A percentile compares a stretch with the other conserved stretches of the same genome.
These are phyloP conservation scores for Vinca minor DNA, from an alignment of 257 asterid genomes.

Conservation along the genomic window DNA sequence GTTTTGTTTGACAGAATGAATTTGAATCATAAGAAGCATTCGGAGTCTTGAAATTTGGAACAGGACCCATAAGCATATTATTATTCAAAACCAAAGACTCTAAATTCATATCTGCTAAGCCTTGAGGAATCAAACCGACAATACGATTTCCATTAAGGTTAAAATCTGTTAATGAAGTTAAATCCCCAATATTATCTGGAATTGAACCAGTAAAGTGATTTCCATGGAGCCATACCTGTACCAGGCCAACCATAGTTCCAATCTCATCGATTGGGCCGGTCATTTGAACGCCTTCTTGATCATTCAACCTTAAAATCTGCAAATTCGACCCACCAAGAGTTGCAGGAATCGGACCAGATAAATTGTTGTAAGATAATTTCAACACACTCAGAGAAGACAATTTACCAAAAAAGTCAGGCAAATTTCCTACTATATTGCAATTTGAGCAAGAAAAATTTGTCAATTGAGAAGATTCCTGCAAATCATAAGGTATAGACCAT, in stretches of 20 bases:
- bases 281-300: constrained; percentile 56
- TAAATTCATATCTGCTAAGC: constrained; percentile 47
- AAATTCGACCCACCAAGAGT: constrained; percentile 47
- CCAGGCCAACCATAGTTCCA: constrained; percentile 46
- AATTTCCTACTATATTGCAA: constrained; percentile 56
- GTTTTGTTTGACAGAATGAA: constrained; percentile 48
- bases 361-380: constrained; percentile 43
- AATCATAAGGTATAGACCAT: constrained; percentile 52
- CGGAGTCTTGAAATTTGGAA: constrained; percentile 51
- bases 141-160: constrained; percentile 51
- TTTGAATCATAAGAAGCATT: constrained; percentile 39
- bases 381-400: constrained; percentile 45
- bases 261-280: constrained; percentile 47
- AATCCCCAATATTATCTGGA: constrained; percentile 53
- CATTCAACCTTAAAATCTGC: constrained; percentile 68
- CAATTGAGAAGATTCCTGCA: constrained; percentile 52
- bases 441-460: constrained; percentile 55
- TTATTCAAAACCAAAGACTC: constrained; percentile 49
- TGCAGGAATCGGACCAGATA: constrained; percentile 45
- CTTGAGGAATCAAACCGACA: constrained; percentile 54
- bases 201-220: constrained; percentile 57
- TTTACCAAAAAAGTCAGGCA: constrained; percentile 65
- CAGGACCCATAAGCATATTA: constrained; percentile 74
- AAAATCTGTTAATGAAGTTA: constrained; percentile 44
- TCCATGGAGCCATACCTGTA: constrained; percentile 60